These are phyloP conservation scores for Fusarium longipes DNA, from an alignment of 2,329 filamentous ascomycete genomes.

Conservation along the genomic window DNA sequence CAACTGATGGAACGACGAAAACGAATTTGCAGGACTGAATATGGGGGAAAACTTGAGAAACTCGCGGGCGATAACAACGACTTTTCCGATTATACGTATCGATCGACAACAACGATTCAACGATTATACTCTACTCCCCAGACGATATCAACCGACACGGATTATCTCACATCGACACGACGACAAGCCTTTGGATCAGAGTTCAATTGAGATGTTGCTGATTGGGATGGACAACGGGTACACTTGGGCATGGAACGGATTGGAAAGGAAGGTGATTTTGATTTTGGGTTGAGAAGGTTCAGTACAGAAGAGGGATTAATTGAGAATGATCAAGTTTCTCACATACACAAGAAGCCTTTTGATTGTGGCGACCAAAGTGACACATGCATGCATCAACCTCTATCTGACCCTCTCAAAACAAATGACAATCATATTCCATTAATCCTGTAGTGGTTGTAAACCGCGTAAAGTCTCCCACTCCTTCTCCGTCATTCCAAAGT, in stretches of 20 bases:
- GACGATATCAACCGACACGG: not conserved
- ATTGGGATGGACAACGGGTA: not conserved
- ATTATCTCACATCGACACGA: not conserved
- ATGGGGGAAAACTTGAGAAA: not conserved
- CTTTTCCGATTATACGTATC: not conserved
- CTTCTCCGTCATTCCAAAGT: constrained; percentile 53
- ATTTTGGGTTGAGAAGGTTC: not conserved
- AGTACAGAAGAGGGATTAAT: not conserved
- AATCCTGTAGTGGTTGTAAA: not conserved
- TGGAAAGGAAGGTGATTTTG: not conserved
- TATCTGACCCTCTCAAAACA: no score
- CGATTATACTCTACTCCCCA: accelerated
- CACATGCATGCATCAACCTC: no score
- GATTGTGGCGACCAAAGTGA: no score
- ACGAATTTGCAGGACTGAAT: not conserved
- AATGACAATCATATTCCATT: no score
- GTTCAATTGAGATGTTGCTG: not conserved
- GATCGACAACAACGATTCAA: not conserved
- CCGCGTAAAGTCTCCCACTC: constrained; percentile 51
- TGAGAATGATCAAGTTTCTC: not conserved
- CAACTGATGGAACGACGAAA: not conserved
- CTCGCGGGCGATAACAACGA: not conserved
- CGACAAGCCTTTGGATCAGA: not conserved
- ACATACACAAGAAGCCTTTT: no score
- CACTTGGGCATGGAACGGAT: accelerated